phyloP scores from a whole-genome alignment of 2,329 filamentous ascomycete genomes.

The Colletotrichum liriopes region DNA sequence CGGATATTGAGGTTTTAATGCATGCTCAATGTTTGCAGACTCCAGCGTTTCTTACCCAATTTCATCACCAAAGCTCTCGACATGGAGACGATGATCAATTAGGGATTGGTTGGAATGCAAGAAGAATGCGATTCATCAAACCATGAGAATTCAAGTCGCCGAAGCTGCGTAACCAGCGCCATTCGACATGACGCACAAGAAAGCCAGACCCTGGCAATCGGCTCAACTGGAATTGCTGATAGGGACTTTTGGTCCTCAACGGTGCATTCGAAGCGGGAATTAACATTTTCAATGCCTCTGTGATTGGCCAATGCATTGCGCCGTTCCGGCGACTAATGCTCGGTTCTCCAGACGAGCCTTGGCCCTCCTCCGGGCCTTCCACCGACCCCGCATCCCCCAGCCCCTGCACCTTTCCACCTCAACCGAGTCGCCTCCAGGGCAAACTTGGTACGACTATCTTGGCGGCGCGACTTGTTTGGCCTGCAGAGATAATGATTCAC shows the following conservation, averaged over 20 bases:
- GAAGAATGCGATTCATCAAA: not conserved
- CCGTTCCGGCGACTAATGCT: not conserved
- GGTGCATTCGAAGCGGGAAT: conserved; percentile 28
- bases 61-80: not conserved
- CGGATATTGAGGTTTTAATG: too few relatives aligned
- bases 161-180: not conserved
- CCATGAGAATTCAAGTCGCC: not conserved
- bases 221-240: not conserved
- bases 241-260: conserved; percentile 2
- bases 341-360: conserved; percentile 20
- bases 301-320: conserved; percentile 19
- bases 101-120: not conserved
- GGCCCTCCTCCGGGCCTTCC: conserved; percentile 3
- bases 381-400: conserved; percentile 28
- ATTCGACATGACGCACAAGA: not conserved
- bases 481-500: conserved; percentile 8
- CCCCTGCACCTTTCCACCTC: conserved; percentile 1
- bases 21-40: too few relatives aligned
- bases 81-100: too few relatives aligned
- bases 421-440: not conserved
- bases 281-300: not conserved
- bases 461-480: conserved; percentile 22
- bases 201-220: not conserved
- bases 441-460: conserved; percentile 24
- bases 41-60: rapidly evolving